Percentiles rank a stretch among this genome's conserved stretches.
Conservation (phyloP, 192 early-diverging fungal genomes). For the Cladochytrium replicatum region DNA sequence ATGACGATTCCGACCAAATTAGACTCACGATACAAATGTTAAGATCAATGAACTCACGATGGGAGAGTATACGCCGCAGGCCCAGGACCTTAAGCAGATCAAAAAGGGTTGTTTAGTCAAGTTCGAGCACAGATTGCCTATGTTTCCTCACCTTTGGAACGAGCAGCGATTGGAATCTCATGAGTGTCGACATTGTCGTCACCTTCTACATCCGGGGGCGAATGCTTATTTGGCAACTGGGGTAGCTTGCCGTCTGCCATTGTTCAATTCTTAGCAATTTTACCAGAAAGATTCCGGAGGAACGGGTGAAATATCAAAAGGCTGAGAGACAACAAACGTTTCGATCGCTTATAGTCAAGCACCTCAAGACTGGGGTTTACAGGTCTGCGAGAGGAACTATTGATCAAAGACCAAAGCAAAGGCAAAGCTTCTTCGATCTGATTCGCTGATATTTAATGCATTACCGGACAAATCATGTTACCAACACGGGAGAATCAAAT, state of each 20-base stretch:
- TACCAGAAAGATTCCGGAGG: too few relatives aligned
- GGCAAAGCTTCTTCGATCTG: too few relatives aligned
- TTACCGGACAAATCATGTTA: too few relatives aligned
- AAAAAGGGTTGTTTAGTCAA: conserved; percentile 3
- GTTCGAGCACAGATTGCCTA: neutral
- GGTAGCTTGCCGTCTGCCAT: conserved; percentile 22
- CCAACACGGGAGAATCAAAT: too few relatives aligned
- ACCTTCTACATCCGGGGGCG: conserved; percentile 8
- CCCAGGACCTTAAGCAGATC: conserved; percentile 33
- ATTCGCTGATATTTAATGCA: too few relatives aligned
- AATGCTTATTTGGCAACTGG: conserved; percentile 16
- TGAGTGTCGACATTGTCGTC: conserved; percentile 12
- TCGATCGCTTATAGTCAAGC: too few relatives aligned
- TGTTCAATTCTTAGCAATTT: too few relatives aligned
- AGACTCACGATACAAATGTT: neutral
- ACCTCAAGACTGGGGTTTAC: too few relatives aligned
- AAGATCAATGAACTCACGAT: conserved; percentile 26
- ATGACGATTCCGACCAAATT: neutral
- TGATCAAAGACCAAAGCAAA: too few relatives aligned
- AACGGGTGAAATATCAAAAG: too few relatives aligned
- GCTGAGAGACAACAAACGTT: too few relatives aligned
- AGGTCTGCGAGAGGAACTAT: too few relatives aligned
- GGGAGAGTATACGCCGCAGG: conserved; percentile 50
- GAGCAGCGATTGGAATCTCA: conserved; percentile 45
- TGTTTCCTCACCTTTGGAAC: conserved; percentile 34